Conservation (phyloP, 1,284 basidiomycete species). For the Bjerkandera adusta region DNA sequence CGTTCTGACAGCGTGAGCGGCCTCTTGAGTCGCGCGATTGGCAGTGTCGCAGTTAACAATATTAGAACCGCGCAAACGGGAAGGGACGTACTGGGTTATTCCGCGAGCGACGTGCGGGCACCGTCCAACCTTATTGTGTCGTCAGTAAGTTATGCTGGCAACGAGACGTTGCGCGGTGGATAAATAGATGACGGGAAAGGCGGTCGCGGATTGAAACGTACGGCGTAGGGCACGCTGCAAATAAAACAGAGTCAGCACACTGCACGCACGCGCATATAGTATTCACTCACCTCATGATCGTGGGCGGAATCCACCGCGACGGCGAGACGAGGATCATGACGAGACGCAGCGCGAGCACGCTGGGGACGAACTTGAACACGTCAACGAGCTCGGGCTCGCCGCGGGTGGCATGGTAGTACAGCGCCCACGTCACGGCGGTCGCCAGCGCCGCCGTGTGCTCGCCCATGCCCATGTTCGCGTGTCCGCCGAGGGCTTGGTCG, state of each 20-base stretch:
- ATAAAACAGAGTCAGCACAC: too few relatives aligned
- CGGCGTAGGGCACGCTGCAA: constrained; percentile 89
- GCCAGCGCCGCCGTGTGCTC: constrained; percentile 46
- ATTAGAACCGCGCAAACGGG: too few relatives aligned
- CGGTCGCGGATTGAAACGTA: constrained; percentile 94
- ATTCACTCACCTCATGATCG: constrained; percentile 83
- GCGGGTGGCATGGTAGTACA: constrained; percentile 53
- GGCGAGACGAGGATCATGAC: constrained; percentile 63
- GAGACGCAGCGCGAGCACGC: constrained; percentile 59
- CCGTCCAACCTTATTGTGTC: too few relatives aligned
- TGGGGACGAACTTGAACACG: constrained; percentile 72
- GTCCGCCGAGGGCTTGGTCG: constrained; percentile 42
- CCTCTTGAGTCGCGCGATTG: too few relatives aligned
- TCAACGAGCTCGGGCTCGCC: constrained; percentile 64
- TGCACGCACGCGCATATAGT: too few relatives aligned
- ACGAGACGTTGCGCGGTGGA: constrained; percentile 83
- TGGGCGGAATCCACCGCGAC: constrained; percentile 75
- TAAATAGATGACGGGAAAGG: constrained; percentile 96
- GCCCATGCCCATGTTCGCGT: constrained; percentile 39
- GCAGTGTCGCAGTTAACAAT: too few relatives aligned
- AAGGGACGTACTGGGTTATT: too few relatives aligned
- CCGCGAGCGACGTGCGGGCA: too few relatives aligned
- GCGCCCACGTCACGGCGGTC: constrained; percentile 36
- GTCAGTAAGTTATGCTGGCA: too few relatives aligned
- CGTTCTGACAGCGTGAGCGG: too few relatives aligned